These are phyloP conservation scores for Sporothrix variecibatus DNA, from an alignment of 2,329 filamentous ascomycete genomes.

Conservation along the genomic window DNA sequence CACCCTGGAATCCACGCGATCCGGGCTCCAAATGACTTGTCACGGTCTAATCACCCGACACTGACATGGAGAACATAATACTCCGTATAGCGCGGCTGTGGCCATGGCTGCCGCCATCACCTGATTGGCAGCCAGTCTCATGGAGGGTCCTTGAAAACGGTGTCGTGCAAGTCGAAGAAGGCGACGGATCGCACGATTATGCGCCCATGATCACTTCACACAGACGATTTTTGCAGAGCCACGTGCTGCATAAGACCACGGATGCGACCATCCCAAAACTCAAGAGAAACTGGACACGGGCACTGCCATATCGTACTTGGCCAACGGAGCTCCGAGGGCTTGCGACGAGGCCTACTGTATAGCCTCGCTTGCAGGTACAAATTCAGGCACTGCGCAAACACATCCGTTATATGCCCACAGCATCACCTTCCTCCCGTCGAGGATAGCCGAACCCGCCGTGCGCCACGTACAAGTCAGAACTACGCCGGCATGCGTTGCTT, in stretches of 20 bases:
- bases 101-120: background rate
- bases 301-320: background rate
- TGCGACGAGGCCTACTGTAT: background rate
- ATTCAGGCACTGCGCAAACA: background rate
- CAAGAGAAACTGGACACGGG: background rate
- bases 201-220: background rate
- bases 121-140: background rate
- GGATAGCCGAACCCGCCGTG: background rate
- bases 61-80: no score
- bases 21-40: background rate
- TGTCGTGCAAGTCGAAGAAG: background rate
- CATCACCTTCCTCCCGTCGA: background rate
- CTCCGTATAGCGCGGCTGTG: background rate
- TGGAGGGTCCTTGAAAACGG: background rate
- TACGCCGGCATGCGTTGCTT: slow-evolving; percentile 2
- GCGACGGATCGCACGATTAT: background rate
- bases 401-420: background rate
- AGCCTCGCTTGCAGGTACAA: background rate
- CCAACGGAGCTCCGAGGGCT: background rate
- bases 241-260: background rate
- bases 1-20: background rate
- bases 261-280: background rate
- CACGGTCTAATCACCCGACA: background rate
- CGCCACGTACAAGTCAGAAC: background rate
- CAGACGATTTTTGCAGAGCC: background rate